Conservation (phyloP, 169 alveolate species). For the Eimeria acervulina region DNA sequence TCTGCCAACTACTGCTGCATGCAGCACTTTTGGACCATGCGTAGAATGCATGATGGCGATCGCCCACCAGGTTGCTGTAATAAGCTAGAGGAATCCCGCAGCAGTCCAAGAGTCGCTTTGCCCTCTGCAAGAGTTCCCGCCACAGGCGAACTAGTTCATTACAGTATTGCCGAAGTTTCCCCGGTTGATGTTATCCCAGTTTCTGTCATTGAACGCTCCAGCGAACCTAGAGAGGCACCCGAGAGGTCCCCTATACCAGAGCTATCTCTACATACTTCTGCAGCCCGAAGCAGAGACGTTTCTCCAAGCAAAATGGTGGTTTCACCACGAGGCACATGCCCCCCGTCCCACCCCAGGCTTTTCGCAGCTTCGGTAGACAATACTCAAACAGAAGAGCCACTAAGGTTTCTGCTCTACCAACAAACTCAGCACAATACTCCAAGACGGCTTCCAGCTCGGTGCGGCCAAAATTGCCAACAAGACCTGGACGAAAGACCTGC, state of each 20-base stretch:
- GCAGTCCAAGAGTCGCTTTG: not conserved
- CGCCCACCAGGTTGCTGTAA: not conserved
- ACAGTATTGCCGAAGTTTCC: slow-evolving; percentile 21
- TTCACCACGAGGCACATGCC: not conserved
- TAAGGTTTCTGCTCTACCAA: slow-evolving; percentile 2
- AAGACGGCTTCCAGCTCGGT: slow-evolving; percentile 28
- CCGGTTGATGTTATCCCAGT: not conserved
- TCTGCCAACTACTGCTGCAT: slow-evolving; percentile 30
- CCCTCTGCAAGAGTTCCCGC: not conserved
- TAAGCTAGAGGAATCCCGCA: not conserved
- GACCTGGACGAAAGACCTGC: not conserved
- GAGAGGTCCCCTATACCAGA: not conserved
- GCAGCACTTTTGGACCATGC: slow-evolving; percentile 2
- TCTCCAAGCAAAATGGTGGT: slow-evolving; percentile 5
- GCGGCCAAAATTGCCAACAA: not conserved
- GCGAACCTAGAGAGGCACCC: slow-evolving; percentile 14
- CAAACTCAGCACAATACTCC: slow-evolving; percentile 40
- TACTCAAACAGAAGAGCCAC: slow-evolving; percentile 7
- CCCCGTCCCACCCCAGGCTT: slow-evolving; percentile 14
- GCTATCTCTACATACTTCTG: not conserved
- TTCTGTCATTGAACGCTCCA: slow-evolving; percentile 19
- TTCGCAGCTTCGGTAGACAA: slow-evolving; percentile 22
- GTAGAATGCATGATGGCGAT: not conserved
- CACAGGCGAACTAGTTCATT: slow-evolving; percentile 35
- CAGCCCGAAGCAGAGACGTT: not conserved